Base-by-base conservation (phyloP, 257 asterid genomes). In the Cruciata laevipes region DNA sequence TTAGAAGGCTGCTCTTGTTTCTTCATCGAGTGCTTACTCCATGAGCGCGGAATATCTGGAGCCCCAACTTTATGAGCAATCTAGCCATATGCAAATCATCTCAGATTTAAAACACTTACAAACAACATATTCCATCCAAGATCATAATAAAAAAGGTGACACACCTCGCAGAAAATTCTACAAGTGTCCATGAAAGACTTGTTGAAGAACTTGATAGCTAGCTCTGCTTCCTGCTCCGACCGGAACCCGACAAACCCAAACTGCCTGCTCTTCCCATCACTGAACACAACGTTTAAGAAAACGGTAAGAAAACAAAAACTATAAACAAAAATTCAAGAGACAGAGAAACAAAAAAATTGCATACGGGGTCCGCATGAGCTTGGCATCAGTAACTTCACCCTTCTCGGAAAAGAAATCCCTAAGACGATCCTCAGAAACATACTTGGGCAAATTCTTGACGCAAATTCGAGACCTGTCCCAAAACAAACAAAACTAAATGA, bases 371-470 rank as follows among this genome's bases (percentile, higher is more conserved):
- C 98, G 95, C 86, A 89, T 89, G 69, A 92, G 86, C 85, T 84
- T 92, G 76, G 95, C 89, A 73, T 89, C 97, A 4, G 98, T 92
- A 51, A 92, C 93, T 78, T 91, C 96, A 68, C 98, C 98, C 81
- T 89, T 89, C 81, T 78, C 84, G 25, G 98, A 89, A 83, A 91
- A 91, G 77, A 87, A 86, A 3, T 91, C 95, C 71, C 86, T 86
- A 37, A 91, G 92, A 60, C 88, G 89, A 31, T 91, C 95, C 77
- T 91, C 96, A 0, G 85, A 73, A 25, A 71, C 95, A 75, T 87
- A 76, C 69, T 86, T 86, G 0, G 98, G 96, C 81, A 91, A 75
- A 77, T 89, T 89, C 81, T 89, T 91, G 69, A 89, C 96, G 75
- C 92, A 89, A 35, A 91, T 71, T 57, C 98, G 86, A 1, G 96